Conservation (phyloP, 2,329 filamentous ascomycete species). For the Thelonectria discophora region DNA sequence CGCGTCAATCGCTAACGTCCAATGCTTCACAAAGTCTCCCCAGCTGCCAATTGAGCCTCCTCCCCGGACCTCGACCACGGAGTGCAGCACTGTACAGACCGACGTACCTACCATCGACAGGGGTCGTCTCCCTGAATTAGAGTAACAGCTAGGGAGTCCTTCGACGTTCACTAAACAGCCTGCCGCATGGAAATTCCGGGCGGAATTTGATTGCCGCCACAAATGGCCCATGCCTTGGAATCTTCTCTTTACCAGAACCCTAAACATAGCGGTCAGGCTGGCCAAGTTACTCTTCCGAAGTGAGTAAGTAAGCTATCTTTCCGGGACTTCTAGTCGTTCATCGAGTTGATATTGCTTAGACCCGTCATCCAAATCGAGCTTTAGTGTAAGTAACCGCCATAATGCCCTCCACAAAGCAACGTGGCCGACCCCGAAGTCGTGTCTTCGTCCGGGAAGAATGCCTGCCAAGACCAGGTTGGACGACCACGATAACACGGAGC, state of each 20-base stretch:
- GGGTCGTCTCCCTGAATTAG: slow-evolving; percentile 8
- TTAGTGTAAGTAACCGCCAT: slow-evolving; percentile 1
- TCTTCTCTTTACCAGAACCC: neutral
- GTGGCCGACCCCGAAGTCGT: slow-evolving; percentile 5
- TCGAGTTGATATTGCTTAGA: neutral
- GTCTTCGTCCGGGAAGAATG: neutral
- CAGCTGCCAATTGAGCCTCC: slow-evolving; percentile 13
- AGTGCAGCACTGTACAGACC: no score
- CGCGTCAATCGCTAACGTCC: slow-evolving; percentile 24
- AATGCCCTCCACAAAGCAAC: neutral
- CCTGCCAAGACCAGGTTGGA: neutral
- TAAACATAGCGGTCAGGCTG: neutral
- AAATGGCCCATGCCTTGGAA: slow-evolving; percentile 4
- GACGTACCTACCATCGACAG: slow-evolving; percentile 17
- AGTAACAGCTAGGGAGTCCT: neutral
- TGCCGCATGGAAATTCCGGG: slow-evolving; percentile 13
- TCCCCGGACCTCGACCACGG: neutral
- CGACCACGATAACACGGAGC: neutral
- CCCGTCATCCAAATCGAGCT: neutral
- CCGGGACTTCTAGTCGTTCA: slow-evolving; percentile 2
- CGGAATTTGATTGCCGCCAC: slow-evolving; percentile 20
- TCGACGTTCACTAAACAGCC: slow-evolving; percentile 9
- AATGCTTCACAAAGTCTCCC: slow-evolving; percentile 5
- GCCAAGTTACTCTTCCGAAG: slow-evolving; percentile 9
- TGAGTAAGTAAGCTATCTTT: slow-evolving; percentile 6